phyloP scores from a whole-genome alignment of 176 grass and related monocot species.

The Musa schizocarpa region DNA sequence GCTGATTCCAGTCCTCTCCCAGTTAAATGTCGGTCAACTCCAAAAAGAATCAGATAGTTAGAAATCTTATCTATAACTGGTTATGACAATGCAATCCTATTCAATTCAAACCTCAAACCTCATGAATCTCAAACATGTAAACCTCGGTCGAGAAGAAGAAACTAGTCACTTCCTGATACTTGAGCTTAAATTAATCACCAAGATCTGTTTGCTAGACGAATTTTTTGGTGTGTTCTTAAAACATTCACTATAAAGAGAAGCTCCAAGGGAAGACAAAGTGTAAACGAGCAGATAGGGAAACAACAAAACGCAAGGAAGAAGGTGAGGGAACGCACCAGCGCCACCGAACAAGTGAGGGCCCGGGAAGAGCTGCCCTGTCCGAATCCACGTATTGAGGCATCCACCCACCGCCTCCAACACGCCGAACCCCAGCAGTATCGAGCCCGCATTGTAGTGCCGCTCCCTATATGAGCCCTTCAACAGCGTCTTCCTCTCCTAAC shows the following conservation, averaged over 20 bases:
- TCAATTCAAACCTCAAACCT: no score
- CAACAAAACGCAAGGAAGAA: background rate
- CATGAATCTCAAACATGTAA: background rate
- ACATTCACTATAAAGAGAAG: background rate
- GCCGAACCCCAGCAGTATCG: slow-evolving; percentile 73
- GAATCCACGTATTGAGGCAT: slow-evolving; percentile 61
- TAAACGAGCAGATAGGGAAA: background rate
- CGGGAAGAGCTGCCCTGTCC: slow-evolving; percentile 79
- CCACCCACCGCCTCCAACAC: slow-evolving; percentile 63
- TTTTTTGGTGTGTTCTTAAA: background rate
- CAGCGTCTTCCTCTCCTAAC: slow-evolving; percentile 69
- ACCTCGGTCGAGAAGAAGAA: background rate
- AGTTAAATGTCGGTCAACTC: background rate
- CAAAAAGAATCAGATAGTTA: no score
- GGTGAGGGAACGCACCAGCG: slow-evolving; percentile 14
- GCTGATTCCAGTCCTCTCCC: background rate
- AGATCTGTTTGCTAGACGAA: background rate
- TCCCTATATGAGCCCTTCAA: slow-evolving; percentile 58
- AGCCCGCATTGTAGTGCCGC: slow-evolving; percentile 76
- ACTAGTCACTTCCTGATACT: background rate
- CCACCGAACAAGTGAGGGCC: slow-evolving; percentile 83
- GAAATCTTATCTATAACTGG: no score
- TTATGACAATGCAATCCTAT: no score
- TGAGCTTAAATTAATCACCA: background rate
- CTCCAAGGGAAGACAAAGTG: background rate